Evolutionary conservation across 2,329 filamentous ascomycete genomes (phyloP).

Genomic region (Colletotrichum cuscutae): DNA sequence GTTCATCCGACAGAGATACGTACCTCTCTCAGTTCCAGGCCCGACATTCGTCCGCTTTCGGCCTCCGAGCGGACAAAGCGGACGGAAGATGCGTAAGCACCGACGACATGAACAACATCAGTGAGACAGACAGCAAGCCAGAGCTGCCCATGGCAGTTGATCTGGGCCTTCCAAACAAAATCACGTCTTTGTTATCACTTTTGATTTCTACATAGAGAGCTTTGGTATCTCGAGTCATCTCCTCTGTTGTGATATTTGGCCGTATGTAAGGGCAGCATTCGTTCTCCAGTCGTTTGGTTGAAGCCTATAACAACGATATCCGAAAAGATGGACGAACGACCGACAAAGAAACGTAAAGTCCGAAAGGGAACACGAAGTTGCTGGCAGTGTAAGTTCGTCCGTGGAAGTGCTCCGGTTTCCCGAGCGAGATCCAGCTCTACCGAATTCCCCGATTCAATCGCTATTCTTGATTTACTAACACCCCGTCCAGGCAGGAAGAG

Average conservation of each 20-base stretch:
- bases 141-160: background rate
- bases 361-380: slow-evolving; percentile 68
- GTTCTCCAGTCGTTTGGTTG: background rate
- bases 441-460: background rate
- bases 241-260: background rate
- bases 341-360: slow-evolving; percentile 50
- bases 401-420: background rate
- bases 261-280: background rate
- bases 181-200: background rate
- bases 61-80: slow-evolving; percentile 24
- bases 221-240: background rate
- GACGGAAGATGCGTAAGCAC: slow-evolving; percentile 24
- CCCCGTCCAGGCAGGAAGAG: slow-evolving; percentile 45
- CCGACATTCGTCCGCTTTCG: slow-evolving; percentile 21
- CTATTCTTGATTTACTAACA: background rate
- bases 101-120: background rate
- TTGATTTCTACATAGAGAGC: no score
- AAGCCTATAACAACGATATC: background rate
- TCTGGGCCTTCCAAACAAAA: background rate
- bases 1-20: background rate
- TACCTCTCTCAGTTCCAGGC: background rate
- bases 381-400: slow-evolving; percentile 63
- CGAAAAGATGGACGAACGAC: slow-evolving; percentile 23
- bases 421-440: background rate
- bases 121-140: background rate